phyloP scores from a whole-genome alignment of 2,329 filamentous ascomycete species.

The Exophiala dermatitidis region DNA sequence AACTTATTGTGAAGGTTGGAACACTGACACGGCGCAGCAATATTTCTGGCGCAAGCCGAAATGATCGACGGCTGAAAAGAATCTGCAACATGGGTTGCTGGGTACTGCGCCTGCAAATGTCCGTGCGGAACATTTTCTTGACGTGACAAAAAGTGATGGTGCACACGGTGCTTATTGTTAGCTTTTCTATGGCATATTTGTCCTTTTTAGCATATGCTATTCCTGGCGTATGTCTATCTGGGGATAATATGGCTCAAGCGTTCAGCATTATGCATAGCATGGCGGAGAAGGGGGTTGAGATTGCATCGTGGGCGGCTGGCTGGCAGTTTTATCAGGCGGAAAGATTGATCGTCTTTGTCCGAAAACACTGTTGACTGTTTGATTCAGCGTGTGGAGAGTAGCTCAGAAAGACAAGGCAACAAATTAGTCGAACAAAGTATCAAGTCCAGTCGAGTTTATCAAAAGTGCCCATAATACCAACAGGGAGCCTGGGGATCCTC shows the following conservation, averaged over 20 bases:
- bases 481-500: too few relatives aligned
- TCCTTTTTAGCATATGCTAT: background rate
- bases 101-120: background rate
- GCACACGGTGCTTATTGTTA: conserved; percentile 1
- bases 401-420: too few relatives aligned
- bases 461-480: too few relatives aligned
- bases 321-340: background rate
- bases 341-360: background rate
- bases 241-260: conserved; percentile 3
- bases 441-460: too few relatives aligned
- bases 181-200: background rate
- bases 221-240: background rate
- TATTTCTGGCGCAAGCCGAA: conserved; percentile 64
- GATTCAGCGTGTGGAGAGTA: too few relatives aligned
- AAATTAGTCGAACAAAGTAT: too few relatives aligned
- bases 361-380: background rate
- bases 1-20: background rate
- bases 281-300: background rate
- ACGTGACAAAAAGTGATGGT: background rate
- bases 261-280: conserved; percentile 6
- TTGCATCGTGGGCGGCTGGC: background rate
- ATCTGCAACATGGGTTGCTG: too few relatives aligned
- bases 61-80: conserved; percentile 24
- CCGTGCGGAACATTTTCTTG: background rate
- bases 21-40: conserved; percentile 46